Base-by-base conservation (phyloP, 1,139 yeast species). In the Suhomyces terraborum region DNA sequence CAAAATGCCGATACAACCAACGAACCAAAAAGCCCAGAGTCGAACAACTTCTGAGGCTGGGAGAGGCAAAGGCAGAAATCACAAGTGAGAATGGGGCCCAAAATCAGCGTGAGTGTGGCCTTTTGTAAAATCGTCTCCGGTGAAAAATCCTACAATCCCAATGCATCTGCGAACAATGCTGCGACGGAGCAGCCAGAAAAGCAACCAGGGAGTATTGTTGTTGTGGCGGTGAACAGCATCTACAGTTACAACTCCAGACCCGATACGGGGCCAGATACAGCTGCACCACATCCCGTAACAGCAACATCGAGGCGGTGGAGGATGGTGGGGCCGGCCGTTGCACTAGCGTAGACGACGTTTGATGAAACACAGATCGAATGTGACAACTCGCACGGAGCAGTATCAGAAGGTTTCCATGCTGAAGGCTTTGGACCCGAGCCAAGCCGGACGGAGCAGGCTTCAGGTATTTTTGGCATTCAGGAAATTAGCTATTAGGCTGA, bases 101-200 rank as follows among this genome's bases (percentile, higher is more conserved):
- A 20, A 21, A 18, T 13, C 33, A 31, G 33, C 33, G 33, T 31
- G 33, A 25, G 21, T 17, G 33, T 20, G 25, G 19, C 33, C 33
- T 31, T 31, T 21, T 31, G 33, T 31, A 31, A 31, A 29, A 29
- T 27, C 32, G 32, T 29, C 32, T 29, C 13, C 21, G 32, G 32
- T 31, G 33, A 31, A 31, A 31, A 31, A 31, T 31, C 16, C 23
- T 21, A 31, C 33, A 31, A 31, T 31, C 25, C 25, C 26, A 26
- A 31, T 31, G 24, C 25, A 21, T 29, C 23, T 29, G 32, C 23
- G 32, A 29, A 29, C 32, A 29, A 29, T 29, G 32, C 32, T 29
- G 32, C 23, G 12, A 13, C 32, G 13, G 25, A 23, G 33, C 33
- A n/a, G 25, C 25, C 33, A 21, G 5, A 29, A 29, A 17, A 28